These are phyloP conservation scores for Calonectria pauciramosa DNA, from an alignment of 2,329 filamentous ascomycete genomes.

Conservation along the genomic window DNA sequence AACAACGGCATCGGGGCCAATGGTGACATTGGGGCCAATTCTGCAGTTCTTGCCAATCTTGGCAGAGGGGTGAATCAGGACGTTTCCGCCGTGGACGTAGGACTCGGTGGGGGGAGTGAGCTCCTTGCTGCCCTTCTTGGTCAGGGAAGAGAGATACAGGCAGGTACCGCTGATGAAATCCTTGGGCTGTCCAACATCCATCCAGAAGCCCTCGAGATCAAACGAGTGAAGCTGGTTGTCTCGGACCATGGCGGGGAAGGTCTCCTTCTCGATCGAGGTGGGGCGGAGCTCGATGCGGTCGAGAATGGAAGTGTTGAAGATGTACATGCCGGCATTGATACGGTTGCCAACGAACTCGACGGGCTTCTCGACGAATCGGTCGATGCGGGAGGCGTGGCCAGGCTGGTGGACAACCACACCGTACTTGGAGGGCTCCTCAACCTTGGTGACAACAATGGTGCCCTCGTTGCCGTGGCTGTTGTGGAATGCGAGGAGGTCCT, in stretches of 20 bases:
- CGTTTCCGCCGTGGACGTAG: slow-evolving; percentile 93
- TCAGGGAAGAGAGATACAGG: slow-evolving; percentile 92
- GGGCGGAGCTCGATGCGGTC: slow-evolving; percentile 94
- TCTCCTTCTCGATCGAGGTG: slow-evolving; percentile 98
- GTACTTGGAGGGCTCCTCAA: slow-evolving; percentile 99
- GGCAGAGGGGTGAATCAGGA: slow-evolving; percentile 92
- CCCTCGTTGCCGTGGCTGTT: slow-evolving; percentile 93
- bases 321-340: slow-evolving; percentile 99
- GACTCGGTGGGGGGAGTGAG: slow-evolving; percentile 81
- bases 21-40: slow-evolving; percentile 96
- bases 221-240: slow-evolving; percentile 96
- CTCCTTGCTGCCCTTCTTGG: slow-evolving; percentile 90
- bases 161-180: slow-evolving; percentile 97
- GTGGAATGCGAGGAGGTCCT: slow-evolving; percentile 91
- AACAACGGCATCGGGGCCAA: slow-evolving; percentile 91
- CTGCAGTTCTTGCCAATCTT: slow-evolving; percentile 99
- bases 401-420: slow-evolving; percentile 98
- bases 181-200: slow-evolving; percentile 99
- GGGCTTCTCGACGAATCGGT: slow-evolving; percentile 99
- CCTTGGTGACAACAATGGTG: slow-evolving; percentile 98
- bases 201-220: slow-evolving; percentile 98
- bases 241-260: slow-evolving; percentile 92
- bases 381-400: slow-evolving; percentile 89
- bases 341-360: slow-evolving; percentile 99
- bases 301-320: slow-evolving; percentile 93